These are phyloP conservation scores for Symbiotaphrina buchneri DNA, from an alignment of 495 filamentous ascomycete genomes.

Conservation along the genomic window DNA sequence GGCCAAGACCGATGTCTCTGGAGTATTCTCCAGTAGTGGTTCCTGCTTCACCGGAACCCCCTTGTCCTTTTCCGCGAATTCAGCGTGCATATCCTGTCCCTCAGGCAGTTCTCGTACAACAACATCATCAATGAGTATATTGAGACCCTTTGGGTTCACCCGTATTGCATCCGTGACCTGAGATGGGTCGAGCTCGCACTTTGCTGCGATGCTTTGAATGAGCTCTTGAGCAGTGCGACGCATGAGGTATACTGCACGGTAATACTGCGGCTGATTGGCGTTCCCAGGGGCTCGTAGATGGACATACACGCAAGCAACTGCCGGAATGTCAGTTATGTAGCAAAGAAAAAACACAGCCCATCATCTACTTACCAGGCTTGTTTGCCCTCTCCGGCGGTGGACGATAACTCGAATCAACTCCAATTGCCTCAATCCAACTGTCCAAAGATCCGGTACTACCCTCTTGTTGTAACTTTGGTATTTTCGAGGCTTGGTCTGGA, in stretches of 20 bases:
- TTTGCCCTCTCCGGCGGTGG: constrained; percentile 48
- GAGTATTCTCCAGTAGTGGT: no score
- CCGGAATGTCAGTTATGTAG: constrained; percentile 4
- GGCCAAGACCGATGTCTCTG: no score
- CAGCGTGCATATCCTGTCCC: constrained; percentile 71
- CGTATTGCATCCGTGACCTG: constrained; percentile 47
- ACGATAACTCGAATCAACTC: constrained; percentile 66
- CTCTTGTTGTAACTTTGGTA: constrained; percentile 16
- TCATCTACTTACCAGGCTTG: constrained; percentile 51
- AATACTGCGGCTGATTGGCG: constrained; percentile 23
- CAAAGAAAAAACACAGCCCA: constrained; percentile 12
- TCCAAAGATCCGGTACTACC: constrained; percentile 24
- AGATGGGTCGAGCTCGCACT: constrained; percentile 52
- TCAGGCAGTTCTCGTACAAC: constrained; percentile 70
- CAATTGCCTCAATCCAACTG: constrained; percentile 80
- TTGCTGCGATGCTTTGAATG: constrained; percentile 42
- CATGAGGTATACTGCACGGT: constrained; percentile 73
- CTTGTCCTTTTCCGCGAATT: constrained; percentile 31
- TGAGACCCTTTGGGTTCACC: constrained; percentile 45
- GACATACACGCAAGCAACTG: constrained; percentile 78
- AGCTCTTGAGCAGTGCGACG: constrained; percentile 53
- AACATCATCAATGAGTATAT: constrained; percentile 80
- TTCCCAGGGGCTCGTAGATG: constrained; percentile 27
- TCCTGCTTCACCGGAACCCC: no score
- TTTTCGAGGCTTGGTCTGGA: constrained; percentile 27